Percentiles rank a stretch among this genome's conserved stretches.
Conservation (phyloP, 1,139 yeast genomes). For the Nadsonia commutata region DNA sequence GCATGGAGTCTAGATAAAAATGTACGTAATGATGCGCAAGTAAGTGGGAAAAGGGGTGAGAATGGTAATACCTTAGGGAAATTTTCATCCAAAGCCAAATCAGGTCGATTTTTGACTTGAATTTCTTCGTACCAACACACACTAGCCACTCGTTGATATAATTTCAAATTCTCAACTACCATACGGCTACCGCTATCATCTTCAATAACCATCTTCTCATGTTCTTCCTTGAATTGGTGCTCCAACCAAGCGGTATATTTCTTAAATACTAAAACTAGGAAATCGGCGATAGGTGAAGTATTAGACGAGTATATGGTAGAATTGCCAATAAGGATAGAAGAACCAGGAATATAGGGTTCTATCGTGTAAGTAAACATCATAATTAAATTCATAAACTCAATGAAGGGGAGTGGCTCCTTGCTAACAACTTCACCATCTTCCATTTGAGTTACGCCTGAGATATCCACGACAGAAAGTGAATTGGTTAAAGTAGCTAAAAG, state of each 20-base stretch:
- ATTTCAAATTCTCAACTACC: constrained; percentile 41
- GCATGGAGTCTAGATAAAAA: background rate
- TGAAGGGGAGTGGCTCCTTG: background rate
- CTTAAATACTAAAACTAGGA: constrained; percentile 44
- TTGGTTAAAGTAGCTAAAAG: background rate
- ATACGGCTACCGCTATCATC: constrained; percentile 80
- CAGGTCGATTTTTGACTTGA: constrained; percentile 24
- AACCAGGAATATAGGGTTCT: background rate
- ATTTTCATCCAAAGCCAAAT: constrained; percentile 26
- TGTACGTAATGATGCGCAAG: constrained; percentile 39
- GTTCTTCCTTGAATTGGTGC: constrained; percentile 45
- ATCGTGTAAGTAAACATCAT: background rate
- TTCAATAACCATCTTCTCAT: constrained; percentile 46
- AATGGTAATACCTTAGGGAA: constrained; percentile 78
- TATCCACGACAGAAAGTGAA: background rate
- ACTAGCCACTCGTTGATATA: constrained; percentile 48
- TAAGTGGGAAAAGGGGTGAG: constrained; percentile 74
- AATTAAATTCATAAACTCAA: background rate
- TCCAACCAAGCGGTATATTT: constrained; percentile 45
- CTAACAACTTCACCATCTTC: background rate
- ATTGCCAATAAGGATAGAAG: background rate
- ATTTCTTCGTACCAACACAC: constrained; percentile 50
- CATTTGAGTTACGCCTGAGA: background rate
- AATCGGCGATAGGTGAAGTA: constrained; percentile 20
- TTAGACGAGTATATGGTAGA: background rate